phyloP scores from a whole-genome alignment of 2,329 filamentous ascomycete genomes.

The Aspergillus vadensis region DNA sequence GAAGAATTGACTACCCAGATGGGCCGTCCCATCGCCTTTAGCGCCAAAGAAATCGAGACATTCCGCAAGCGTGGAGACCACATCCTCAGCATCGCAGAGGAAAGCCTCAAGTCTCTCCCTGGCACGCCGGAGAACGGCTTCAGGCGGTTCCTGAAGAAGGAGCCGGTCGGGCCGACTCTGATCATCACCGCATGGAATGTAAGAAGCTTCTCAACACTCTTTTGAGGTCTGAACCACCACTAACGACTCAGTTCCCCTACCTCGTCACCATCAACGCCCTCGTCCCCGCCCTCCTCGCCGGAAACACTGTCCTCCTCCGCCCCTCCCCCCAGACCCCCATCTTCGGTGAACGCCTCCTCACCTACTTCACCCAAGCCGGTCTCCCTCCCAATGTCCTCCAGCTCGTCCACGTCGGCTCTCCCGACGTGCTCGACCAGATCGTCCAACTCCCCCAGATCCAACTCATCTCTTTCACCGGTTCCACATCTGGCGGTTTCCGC shows the following conservation, averaged over 20 bases:
- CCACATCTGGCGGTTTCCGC: slow-evolving; percentile 77
- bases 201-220: slow-evolving; percentile 43
- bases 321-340: slow-evolving; percentile 91
- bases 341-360: slow-evolving; percentile 75
- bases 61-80: slow-evolving; percentile 81
- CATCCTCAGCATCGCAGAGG: slow-evolving; percentile 76
- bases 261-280: slow-evolving; percentile 86
- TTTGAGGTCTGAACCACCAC: too few relatives aligned
- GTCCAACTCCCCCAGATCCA: slow-evolving; percentile 73
- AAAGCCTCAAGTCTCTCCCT: slow-evolving; percentile 73
- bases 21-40: slow-evolving; percentile 85
- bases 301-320: slow-evolving; percentile 87
- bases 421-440: slow-evolving; percentile 72
- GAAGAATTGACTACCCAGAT: slow-evolving; percentile 85
- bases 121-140: slow-evolving; percentile 84
- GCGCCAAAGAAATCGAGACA: slow-evolving; percentile 76
- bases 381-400: slow-evolving; percentile 80
- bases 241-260: slow-evolving; percentile 73
- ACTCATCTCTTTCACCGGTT: slow-evolving; percentile 87
- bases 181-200: slow-evolving; percentile 94
- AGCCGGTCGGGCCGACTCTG: slow-evolving; percentile 80
- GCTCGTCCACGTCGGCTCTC: slow-evolving; percentile 81
- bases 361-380: slow-evolving; percentile 75
- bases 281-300: slow-evolving; percentile 81
- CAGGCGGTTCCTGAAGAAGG: slow-evolving; percentile 82